Evolutionary conservation across 2,329 filamentous ascomycete genomes (phyloP).

Genomic region (Cadophora sp.): DNA sequence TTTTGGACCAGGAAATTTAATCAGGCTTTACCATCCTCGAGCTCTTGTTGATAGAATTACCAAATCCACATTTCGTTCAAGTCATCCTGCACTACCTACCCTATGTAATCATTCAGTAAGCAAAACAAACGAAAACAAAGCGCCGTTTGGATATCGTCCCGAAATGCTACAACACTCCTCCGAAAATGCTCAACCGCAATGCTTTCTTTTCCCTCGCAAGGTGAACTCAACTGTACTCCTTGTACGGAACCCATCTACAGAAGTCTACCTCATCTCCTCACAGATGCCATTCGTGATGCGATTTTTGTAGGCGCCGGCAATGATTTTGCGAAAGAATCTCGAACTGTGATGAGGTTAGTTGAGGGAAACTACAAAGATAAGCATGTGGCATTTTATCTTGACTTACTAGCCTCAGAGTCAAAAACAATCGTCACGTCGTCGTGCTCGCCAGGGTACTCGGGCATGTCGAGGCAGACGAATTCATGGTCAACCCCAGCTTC

Average conservation of each 20-base stretch:
- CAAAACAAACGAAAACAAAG: slow-evolving; percentile 13
- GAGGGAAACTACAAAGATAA: neutral
- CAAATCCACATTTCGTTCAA: neutral
- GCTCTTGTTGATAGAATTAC: too few relatives aligned
- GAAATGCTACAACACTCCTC: slow-evolving; percentile 32
- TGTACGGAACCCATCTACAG: slow-evolving; percentile 8
- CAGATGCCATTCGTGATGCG: slow-evolving; percentile 45
- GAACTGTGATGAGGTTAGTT: slow-evolving; percentile 40
- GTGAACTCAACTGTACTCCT: slow-evolving; percentile 22
- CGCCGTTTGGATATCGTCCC: slow-evolving; percentile 36
- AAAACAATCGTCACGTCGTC: slow-evolving; percentile 90
- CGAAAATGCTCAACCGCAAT: slow-evolving; percentile 31
- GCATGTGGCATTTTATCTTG: slow-evolving; percentile 15
- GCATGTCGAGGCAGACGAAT: slow-evolving; percentile 85
- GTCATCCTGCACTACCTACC: neutral
- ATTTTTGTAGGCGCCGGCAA: slow-evolving; percentile 45
- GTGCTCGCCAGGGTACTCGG: slow-evolving; percentile 89
- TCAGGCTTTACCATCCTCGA: neutral
- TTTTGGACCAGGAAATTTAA: neutral
- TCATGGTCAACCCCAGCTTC: slow-evolving; percentile 65
- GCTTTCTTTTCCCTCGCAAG: slow-evolving; percentile 15
- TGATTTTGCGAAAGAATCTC: slow-evolving; percentile 40
- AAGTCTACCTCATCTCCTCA: slow-evolving; percentile 39
- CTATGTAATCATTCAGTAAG: slow-evolving; percentile 12
- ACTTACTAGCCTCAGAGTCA: slow-evolving; percentile 67